Percentiles rank a stretch among this genome's conserved stretches.
phyloP scores from a whole-genome alignment of 805 yeast genomes.

The Cyberlindnera meyerae region DNA sequence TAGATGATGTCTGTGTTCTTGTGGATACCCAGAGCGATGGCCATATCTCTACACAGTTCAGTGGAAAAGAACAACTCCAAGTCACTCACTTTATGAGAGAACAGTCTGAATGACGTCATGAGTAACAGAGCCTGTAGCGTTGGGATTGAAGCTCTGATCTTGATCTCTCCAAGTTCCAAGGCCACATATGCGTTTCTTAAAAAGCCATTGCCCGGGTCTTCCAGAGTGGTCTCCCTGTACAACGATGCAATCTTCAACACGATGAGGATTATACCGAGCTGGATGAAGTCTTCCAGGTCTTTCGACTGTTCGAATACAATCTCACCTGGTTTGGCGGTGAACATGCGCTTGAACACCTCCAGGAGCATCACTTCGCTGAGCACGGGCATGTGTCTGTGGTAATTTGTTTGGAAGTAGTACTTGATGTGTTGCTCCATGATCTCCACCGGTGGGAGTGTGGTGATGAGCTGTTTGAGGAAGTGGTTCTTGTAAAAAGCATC shows the following conservation, averaged over 20 bases:
- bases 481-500: conserved; percentile 9
- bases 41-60: conserved; percentile 19
- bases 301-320: conserved; percentile 12
- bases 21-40: conserved; percentile 20
- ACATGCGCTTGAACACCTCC: conserved; percentile 11
- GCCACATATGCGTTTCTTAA: conserved; percentile 16
- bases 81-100: conserved; percentile 16
- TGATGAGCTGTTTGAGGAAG: conserved; percentile 9
- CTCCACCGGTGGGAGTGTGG: conserved; percentile 9
- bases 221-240: conserved; percentile 10
- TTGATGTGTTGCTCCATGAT: conserved; percentile 12
- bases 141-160: conserved; percentile 16
- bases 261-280: conserved; percentile 13
- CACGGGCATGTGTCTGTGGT: conserved; percentile 14
- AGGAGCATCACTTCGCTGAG: conserved; percentile 5
- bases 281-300: conserved; percentile 16
- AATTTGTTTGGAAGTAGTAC: conserved; percentile 15
- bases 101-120: conserved; percentile 16
- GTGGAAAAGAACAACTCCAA: conserved; percentile 17
- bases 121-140: conserved; percentile 18
- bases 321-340: conserved; percentile 2
- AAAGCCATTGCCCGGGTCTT: conserved; percentile 10
- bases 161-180: conserved; percentile 18
- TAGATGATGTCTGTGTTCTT: conserved; percentile 21
- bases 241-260: conserved; percentile 17